Percentiles rank a stretch among this genome's conserved stretches.
phyloP scores from a whole-genome alignment of 2,329 filamentous ascomycete species.

The Trichoderma sp. region DNA sequence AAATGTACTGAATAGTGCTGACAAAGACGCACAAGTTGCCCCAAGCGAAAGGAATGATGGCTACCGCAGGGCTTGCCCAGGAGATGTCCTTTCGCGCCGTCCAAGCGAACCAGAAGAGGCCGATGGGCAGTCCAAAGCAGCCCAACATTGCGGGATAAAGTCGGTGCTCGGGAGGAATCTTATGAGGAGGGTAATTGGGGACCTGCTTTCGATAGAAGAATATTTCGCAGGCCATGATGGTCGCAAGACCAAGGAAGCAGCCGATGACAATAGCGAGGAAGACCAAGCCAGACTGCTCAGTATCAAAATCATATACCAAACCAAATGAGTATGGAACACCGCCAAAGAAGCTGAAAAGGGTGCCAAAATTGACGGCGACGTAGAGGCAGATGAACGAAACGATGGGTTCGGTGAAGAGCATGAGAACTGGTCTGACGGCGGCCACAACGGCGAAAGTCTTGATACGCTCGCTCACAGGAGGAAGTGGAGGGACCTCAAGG shows the following conservation, averaged over 20 bases:
- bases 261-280: conserved; percentile 51
- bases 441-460: conserved; percentile 44
- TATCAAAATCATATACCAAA: conserved; percentile 46
- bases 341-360: conserved; percentile 56
- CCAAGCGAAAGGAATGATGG: conserved; percentile 59
- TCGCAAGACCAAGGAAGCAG: conserved; percentile 46
- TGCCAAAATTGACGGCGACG: conserved; percentile 53
- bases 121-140: conserved; percentile 53
- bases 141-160: conserved; percentile 62
- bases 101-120: conserved; percentile 65
- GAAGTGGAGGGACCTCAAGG: conserved; percentile 30
- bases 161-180: conserved; percentile 56
- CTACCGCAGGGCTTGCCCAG: conserved; percentile 54
- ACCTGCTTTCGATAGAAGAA: conserved; percentile 46
- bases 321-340: conserved; percentile 53
- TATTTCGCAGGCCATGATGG: conserved; percentile 44
- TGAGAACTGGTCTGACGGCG: conserved; percentile 54
- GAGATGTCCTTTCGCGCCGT: conserved; percentile 47
- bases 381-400: conserved; percentile 58
- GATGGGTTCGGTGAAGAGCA: conserved; percentile 65
- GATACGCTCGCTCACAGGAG: conserved; percentile 33
- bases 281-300: conserved; percentile 47
- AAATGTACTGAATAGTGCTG: conserved; percentile 52
- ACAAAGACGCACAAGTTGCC: conserved; percentile 63
- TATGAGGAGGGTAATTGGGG: conserved; percentile 36